Base-by-base conservation (phyloP, 805 yeast species). In the Maudiozyma serrabonitensis region DNA sequence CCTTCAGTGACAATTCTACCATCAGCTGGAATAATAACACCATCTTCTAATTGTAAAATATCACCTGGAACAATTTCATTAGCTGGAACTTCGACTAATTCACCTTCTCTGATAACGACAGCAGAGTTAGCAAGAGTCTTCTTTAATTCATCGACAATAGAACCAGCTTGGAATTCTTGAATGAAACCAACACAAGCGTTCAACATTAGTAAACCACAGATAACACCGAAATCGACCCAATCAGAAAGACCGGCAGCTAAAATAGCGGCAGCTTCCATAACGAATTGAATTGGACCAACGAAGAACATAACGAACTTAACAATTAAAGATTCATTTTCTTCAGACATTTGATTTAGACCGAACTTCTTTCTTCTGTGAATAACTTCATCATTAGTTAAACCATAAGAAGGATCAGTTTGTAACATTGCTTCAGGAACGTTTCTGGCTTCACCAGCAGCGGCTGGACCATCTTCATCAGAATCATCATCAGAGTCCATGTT, bases 211-310 rank as follows among this genome's bases (percentile, higher is more conserved):
- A 89, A 75, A 74, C 84, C 96, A 72, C 87, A 81, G 69, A 89
- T 89, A 70, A 89, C 97, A 81, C 97, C 96, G 78, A 89, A 89
- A 80, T 89, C 96, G 67, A 89, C 96, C 96, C 96, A 89, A 76
- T 90, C 96, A 75, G 87, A 87, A 64, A 87, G 78, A 82, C 95
- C 96, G 58, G 95, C 95, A 67, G 96, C 95, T 71, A 87, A 76
- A 57, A 87, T 79, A 62, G 96, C 95, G 66, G 96, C 96, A 66
- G 91, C 95, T 76, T 87, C 95, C 96, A 87, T 87, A 68, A 87
- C 95, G 82, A 88, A 87, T 76, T 88, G 96, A 70, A 87, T 87
- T 60, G 96, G 96, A 75, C 96, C 96, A 58, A 87, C 84, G 72
- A 87, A 87, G 79, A 87, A 87, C 84, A 80, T 78, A 64, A 83